A percentile compares a stretch with the other conserved stretches of the same genome.
Conservation (phyloP, 257 asterid genomes). For the Solanum chaucha region DNA sequence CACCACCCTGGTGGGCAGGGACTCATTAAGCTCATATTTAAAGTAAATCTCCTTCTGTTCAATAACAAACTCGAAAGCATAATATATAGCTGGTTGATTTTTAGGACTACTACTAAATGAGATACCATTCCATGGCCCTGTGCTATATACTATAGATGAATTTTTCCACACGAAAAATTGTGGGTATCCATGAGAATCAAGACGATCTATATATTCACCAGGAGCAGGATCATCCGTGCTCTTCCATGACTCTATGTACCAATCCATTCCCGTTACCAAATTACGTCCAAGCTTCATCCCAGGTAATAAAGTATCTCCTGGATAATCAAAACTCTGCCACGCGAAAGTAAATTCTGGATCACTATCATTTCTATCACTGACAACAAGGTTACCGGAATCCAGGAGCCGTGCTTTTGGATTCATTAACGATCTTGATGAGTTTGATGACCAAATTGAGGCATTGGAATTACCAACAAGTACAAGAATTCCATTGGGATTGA, state of each 20-base stretch:
- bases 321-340: constrained; percentile 12
- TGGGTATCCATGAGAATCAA: background rate
- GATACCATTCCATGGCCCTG: constrained; percentile 12
- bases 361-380: background rate
- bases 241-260: constrained; percentile 1
- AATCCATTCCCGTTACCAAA: background rate
- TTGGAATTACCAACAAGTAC: background rate
- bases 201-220: background rate
- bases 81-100: background rate
- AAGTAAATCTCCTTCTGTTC: background rate
- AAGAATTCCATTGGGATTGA: constrained; percentile 1
- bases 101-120: background rate
- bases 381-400: constrained; percentile 7
- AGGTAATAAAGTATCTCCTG: background rate
- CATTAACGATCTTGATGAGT: background rate
- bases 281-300: constrained; percentile 12
- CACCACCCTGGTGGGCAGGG: background rate
- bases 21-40: background rate
- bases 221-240: constrained; percentile 8
- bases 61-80: background rate
- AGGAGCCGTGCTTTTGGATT: constrained; percentile 3
- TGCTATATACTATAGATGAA: background rate
- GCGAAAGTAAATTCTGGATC: background rate
- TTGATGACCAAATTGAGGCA: constrained; percentile 4
- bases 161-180: background rate